These are phyloP conservation scores for Rhodotorula sp. DNA, from an alignment of 1,284 basidiomycete species.

Conservation along the genomic window DNA sequence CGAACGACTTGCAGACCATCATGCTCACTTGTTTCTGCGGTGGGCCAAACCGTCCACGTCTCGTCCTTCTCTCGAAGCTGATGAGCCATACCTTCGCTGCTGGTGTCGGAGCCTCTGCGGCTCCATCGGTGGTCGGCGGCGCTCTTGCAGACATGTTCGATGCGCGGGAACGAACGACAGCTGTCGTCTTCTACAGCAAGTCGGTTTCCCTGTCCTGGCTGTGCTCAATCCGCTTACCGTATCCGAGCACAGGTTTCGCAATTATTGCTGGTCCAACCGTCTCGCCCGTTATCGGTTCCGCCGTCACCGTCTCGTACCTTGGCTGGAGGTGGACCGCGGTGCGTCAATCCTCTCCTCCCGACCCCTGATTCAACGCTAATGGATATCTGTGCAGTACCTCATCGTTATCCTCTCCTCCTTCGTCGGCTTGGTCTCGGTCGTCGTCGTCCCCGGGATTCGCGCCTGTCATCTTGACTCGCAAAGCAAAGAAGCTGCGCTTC, in stretches of 20 bases:
- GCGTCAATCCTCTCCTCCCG: not conserved
- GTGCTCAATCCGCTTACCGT: too few species aligned
- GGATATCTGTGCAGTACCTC: conserved; percentile 30
- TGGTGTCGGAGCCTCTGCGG: conserved; percentile 42
- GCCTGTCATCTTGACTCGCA: conserved; percentile 32
- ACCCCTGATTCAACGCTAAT: not conserved
- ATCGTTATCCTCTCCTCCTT: conserved; percentile 44
- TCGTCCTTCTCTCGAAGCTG: not conserved
- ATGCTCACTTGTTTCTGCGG: conserved; percentile 48
- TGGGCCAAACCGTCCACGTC: not conserved
- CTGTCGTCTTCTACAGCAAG: conserved; percentile 63
- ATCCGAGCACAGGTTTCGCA: conserved; percentile 50
- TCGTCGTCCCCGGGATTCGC: conserved; percentile 54
- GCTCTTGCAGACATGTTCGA: conserved; percentile 21
- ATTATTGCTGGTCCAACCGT: conserved; percentile 62
- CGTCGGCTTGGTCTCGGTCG: conserved; percentile 54
- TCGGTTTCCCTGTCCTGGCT: too few species aligned
- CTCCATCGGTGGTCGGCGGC: conserved; percentile 51
- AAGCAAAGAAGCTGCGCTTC: conserved; percentile 50
- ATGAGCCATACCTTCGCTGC: not conserved
- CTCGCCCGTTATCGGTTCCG: conserved; percentile 61
- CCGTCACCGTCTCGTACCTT: conserved; percentile 52
- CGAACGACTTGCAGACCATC: conserved; percentile 58
- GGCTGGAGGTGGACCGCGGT: conserved; percentile 49
- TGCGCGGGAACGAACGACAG: conserved; percentile 57